Evolutionary conservation across 2,329 filamentous ascomycete species (phyloP), one percentile per base, ranked within the genome.

Genomic region (Colletotrichum sp.): DNA sequence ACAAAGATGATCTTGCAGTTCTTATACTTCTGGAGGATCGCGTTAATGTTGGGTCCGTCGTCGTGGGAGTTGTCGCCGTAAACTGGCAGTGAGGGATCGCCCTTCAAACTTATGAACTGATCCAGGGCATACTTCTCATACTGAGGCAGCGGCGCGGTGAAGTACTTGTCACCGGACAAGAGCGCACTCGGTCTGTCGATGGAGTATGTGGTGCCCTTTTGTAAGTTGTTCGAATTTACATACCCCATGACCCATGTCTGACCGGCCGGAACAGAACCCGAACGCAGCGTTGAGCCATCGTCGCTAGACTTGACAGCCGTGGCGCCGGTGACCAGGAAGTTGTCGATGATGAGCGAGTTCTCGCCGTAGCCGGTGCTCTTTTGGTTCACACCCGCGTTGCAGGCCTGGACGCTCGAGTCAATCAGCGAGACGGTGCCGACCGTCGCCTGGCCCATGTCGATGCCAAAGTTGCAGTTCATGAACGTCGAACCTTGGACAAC

Each of bases 61-160:
- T 84, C 79, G 8, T 79, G 79, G 16, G 72, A 73, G 57, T 84
- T 83, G 72, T 88, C 86, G 36, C 86, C 85, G 11, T 83, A 80
- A 6, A 87, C 85, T 0, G 78, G 79, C 24, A 79, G 77, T 5
- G 80, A 82, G 4, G 81, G 75, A 34, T 87, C 86, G 16, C 81
- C 81, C 76, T 87, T 88, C 61, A 89, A 80, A 69, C 87, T 88
- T 38, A 88, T 79, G 47, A 89, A 80, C 63, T 86, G 82, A 36
- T 81, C 79, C 9, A 81, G 77, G 9, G 80, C 79, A 73, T 85
- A 86, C 43, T 85, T 79, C 6, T 81, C 78, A 66, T 88, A 89
- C 61, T 84, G 86, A 12, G 84, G 87, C 6, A 82, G 79, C 8
- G 79, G 68, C 31, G 67, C 68, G 15, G 71, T 73, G 33, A 70